Evolutionary conservation across 345 rosid species (phyloP).

Genomic region (Nephelium lappaceum): DNA sequence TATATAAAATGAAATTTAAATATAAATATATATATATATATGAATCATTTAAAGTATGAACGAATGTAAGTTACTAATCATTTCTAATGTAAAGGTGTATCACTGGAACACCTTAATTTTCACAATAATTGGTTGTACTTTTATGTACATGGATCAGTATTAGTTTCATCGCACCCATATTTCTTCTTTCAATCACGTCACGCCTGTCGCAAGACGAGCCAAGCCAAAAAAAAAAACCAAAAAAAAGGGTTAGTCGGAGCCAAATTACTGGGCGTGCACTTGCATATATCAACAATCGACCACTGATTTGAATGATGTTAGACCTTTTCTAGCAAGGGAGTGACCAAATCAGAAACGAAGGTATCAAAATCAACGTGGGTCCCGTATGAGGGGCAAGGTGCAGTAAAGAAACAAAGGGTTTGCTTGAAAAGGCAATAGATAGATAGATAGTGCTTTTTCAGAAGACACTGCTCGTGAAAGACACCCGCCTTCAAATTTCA

Average conservation of each 20-base stretch:
- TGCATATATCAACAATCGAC: not conserved
- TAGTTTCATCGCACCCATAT: no score
- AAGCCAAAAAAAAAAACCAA: not conserved
- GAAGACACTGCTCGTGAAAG: slow-evolving; percentile 44
- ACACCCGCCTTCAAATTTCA: slow-evolving; percentile 12
- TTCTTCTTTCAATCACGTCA: no score
- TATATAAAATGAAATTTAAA: no score
- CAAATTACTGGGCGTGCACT: not conserved
- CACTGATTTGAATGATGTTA: slow-evolving; percentile 15
- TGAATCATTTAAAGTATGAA: no score
- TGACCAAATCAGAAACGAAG: slow-evolving; percentile 2
- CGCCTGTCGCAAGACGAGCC: not conserved
- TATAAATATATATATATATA: no score
- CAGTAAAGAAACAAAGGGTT: slow-evolving; percentile 40
- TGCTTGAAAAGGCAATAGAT: slow-evolving; percentile 14
- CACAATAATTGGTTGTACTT: no score
- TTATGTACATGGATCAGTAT: no score
- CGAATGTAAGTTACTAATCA: no score
- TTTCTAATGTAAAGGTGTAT: no score
- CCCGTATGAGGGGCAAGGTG: slow-evolving; percentile 7
- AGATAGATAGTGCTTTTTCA: not conserved
- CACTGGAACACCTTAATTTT: no score
- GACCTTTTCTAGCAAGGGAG: slow-evolving; percentile 17
- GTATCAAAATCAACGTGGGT: slow-evolving; percentile 18
- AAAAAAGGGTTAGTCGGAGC: not conserved